phyloP scores from a whole-genome alignment of 331 rosid genomes.

The Cydonia oblonga region DNA sequence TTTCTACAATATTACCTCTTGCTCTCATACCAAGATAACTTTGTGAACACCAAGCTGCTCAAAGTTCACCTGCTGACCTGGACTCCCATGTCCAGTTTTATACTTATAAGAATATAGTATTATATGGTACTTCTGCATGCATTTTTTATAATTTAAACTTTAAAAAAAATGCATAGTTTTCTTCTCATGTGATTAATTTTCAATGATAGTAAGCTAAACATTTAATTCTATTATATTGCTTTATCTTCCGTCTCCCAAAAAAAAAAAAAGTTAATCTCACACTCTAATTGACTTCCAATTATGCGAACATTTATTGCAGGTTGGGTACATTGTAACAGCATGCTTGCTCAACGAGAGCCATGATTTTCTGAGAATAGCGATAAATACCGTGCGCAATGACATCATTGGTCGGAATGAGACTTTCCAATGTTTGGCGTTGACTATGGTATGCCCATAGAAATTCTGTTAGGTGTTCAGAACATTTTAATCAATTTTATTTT shows the following conservation, averaged over 20 bases:
- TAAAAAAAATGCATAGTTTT: background rate
- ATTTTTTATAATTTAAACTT: background rate
- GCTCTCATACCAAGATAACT: background rate
- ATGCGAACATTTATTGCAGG: slow-evolving; percentile 53
- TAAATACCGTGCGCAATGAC: slow-evolving; percentile 94
- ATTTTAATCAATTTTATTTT: background rate
- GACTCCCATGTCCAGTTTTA: background rate
- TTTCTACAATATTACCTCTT: too few relatives aligned
- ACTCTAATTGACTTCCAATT: slow-evolving; percentile 11
- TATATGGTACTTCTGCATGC: background rate
- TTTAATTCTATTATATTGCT: background rate
- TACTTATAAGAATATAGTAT: background rate
- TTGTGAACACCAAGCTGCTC: background rate
- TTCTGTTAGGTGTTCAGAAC: background rate
- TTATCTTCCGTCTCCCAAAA: background rate
- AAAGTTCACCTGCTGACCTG: background rate
- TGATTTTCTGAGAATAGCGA: slow-evolving; percentile 94
- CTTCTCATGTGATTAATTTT: background rate
- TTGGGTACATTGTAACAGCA: slow-evolving; percentile 95
- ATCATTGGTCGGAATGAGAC: slow-evolving; percentile 98
- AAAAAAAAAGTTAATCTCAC: background rate
- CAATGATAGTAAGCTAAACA: background rate
- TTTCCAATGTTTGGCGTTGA: slow-evolving; percentile 91
- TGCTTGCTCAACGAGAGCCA: slow-evolving; percentile 97
- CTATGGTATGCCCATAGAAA: slow-evolving; percentile 65